phyloP scores from a whole-genome alignment of 371 early-diverging fungal species.

The Circinella umbellata region DNA sequence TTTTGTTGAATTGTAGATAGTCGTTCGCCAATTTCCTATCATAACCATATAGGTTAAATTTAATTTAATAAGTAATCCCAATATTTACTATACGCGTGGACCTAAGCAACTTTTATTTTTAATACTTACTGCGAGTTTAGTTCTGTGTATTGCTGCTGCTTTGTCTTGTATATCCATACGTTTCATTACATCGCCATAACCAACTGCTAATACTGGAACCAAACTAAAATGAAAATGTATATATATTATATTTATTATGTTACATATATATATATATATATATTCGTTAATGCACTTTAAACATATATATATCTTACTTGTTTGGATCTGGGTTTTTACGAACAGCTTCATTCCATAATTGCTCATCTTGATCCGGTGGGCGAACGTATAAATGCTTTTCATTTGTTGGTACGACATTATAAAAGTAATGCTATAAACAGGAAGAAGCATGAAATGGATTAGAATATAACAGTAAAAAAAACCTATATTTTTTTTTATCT shows the following conservation, averaged over 20 bases:
- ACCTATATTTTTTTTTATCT: background rate
- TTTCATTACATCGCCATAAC: constrained; percentile 87
- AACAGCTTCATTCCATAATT: constrained; percentile 82
- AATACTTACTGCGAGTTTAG: constrained; percentile 29
- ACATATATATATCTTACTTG: constrained; percentile 50
- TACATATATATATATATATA: background rate
- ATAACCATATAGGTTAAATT: background rate
- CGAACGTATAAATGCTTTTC: constrained; percentile 79
- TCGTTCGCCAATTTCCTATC: constrained; percentile 41
- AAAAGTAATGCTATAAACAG: constrained; percentile 76
- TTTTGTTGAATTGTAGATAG: constrained; percentile 34
- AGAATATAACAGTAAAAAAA: background rate
- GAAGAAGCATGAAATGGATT: background rate
- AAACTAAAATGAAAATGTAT: constrained; percentile 48
- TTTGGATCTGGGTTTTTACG: constrained; percentile 84
- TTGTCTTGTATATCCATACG: constrained; percentile 78
- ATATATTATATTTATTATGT: background rate
- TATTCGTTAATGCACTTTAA: no score
- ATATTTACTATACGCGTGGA: background rate
- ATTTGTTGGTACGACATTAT: constrained; percentile 85
- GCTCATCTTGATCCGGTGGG: constrained; percentile 72
- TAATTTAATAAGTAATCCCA: background rate
- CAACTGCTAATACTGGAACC: constrained; percentile 90
- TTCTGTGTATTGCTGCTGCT: constrained; percentile 46
- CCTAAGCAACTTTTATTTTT: background rate